These are phyloP conservation scores for Lepidopterella palustris DNA, from an alignment of 495 filamentous ascomycete genomes.

Conservation along the genomic window DNA sequence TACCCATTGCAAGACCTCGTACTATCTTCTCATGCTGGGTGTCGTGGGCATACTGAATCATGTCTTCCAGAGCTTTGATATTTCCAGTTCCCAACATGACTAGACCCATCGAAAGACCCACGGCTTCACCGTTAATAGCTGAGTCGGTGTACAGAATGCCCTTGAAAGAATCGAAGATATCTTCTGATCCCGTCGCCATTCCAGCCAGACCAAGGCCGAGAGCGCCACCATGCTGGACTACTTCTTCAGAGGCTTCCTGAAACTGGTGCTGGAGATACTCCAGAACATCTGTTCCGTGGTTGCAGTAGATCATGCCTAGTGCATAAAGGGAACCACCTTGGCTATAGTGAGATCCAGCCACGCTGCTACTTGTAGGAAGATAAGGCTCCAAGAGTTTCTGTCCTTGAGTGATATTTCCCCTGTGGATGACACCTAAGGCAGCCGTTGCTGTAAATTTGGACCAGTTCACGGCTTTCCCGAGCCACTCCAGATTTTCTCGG, in stretches of 20 bases:
- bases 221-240: slow-evolving; percentile 94
- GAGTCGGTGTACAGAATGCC: slow-evolving; percentile 84
- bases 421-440: slow-evolving; percentile 92
- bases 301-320: slow-evolving; percentile 93
- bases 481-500: slow-evolving; percentile 94
- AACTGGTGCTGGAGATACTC: slow-evolving; percentile 85
- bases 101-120: slow-evolving; percentile 89
- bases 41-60: slow-evolving; percentile 96
- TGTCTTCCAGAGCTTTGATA: slow-evolving; percentile 80
- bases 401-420: slow-evolving; percentile 86
- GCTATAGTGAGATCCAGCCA: slow-evolving; percentile 81
- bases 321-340: slow-evolving; percentile 95
- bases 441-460: slow-evolving; percentile 99
- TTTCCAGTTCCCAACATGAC: slow-evolving; percentile 97
- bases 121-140: slow-evolving; percentile 92
- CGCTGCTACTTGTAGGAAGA: slow-evolving; percentile 67
- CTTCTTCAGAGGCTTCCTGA: slow-evolving; percentile 79
- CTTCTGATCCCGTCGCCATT: slow-evolving; percentile 88
- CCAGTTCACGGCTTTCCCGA: slow-evolving; percentile 99
- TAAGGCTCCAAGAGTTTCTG: slow-evolving; percentile 93
- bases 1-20: slow-evolving; percentile 87
- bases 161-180: slow-evolving; percentile 87
- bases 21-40: slow-evolving; percentile 99
- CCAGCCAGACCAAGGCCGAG: slow-evolving; percentile 92
- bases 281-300: slow-evolving; percentile 89